phyloP scores from a whole-genome alignment of 805 yeast genomes.

The Yarrowia alimentaria region DNA sequence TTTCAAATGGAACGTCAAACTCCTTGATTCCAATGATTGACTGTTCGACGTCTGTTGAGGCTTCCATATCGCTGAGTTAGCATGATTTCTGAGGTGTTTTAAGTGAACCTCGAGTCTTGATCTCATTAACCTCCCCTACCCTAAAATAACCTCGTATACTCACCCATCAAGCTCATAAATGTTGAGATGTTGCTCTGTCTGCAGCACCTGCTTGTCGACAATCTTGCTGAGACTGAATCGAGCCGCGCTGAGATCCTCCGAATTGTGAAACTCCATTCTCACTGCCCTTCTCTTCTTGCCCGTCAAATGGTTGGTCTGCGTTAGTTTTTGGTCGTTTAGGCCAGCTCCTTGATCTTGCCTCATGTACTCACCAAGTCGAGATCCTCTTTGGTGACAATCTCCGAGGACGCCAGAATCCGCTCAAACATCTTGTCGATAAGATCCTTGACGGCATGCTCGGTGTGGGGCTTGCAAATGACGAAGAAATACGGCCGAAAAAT shows the following conservation, averaged over 20 bases:
- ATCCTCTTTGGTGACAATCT: slow-evolving; percentile 70
- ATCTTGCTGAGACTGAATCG: slow-evolving; percentile 14
- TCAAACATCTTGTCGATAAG: slow-evolving; percentile 68
- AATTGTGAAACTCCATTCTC: slow-evolving; percentile 70
- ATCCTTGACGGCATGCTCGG: slow-evolving; percentile 81
- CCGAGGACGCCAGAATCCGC: slow-evolving; percentile 53
- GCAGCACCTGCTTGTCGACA: slow-evolving; percentile 6
- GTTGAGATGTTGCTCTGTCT: slow-evolving; percentile 23
- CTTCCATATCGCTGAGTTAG: slow-evolving; percentile 32
- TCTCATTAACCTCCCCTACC: background rate
- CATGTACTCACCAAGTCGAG: slow-evolving; percentile 40
- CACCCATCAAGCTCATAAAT: slow-evolving; percentile 24
- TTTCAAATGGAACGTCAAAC: slow-evolving; percentile 95
- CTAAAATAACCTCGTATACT: background rate
- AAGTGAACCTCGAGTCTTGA: too few species aligned
- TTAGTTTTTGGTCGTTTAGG: background rate
- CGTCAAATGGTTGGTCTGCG: slow-evolving; percentile 78
- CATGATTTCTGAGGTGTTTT: too few species aligned
- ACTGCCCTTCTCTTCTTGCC: slow-evolving; percentile 68
- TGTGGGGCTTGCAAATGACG: slow-evolving; percentile 58
- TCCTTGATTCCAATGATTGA: slow-evolving; percentile 78
- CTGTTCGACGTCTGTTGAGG: slow-evolving; percentile 53
- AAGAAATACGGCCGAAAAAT: slow-evolving; percentile 86
- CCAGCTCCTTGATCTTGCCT: background rate
- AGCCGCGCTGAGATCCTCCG: slow-evolving; percentile 52